Evolutionary conservation across 768 basidiomycete genomes (phyloP).

Genomic region (Rhodotorula babjevae): DNA sequence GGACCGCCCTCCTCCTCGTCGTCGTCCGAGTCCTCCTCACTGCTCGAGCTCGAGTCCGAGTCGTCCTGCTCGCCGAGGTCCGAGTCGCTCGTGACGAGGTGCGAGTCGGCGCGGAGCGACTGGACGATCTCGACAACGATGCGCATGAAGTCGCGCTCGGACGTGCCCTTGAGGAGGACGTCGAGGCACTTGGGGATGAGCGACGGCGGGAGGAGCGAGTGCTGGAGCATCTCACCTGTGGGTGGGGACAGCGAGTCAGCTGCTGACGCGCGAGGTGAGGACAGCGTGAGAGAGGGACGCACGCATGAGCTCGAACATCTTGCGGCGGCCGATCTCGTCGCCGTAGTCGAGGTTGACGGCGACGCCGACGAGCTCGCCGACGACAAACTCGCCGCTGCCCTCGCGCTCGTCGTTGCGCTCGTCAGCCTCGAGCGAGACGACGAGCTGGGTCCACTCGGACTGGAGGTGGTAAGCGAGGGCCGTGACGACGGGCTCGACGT

Average conservation of each 20-base stretch:
- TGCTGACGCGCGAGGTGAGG: neutral
- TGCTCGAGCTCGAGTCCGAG: neutral
- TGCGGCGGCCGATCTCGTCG: constrained; percentile 83
- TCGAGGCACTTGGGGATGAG: constrained; percentile 75
- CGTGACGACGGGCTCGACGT: constrained; percentile 75
- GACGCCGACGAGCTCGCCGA: constrained; percentile 74
- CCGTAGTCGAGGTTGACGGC: constrained; percentile 79
- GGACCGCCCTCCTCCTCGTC: neutral
- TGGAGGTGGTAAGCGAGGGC: constrained; percentile 71
- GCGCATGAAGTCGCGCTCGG: constrained; percentile 77
- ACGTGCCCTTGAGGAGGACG: constrained; percentile 65
- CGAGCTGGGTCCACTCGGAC: constrained; percentile 62
- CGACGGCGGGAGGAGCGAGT: constrained; percentile 62
- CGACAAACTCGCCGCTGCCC: constrained; percentile 59
- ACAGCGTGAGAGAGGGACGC: constrained; percentile 47
- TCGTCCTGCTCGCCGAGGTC: constrained; percentile 40
- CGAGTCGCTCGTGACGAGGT: constrained; percentile 42
- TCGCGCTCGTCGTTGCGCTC: constrained; percentile 51
- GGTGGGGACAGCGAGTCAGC: neutral
- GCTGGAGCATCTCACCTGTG: constrained; percentile 73
- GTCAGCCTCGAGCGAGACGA: constrained; percentile 48
- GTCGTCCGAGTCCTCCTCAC: constrained; percentile 11
- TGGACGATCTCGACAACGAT: constrained; percentile 83
- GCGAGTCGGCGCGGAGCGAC: constrained; percentile 56
- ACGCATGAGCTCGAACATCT: constrained; percentile 82